Percentiles rank a stretch among this genome's conserved stretches.
Evolutionary conservation across 805 yeast genomes (phyloP).

Genomic region (Zygosaccharomyces kombuchaensis): DNA sequence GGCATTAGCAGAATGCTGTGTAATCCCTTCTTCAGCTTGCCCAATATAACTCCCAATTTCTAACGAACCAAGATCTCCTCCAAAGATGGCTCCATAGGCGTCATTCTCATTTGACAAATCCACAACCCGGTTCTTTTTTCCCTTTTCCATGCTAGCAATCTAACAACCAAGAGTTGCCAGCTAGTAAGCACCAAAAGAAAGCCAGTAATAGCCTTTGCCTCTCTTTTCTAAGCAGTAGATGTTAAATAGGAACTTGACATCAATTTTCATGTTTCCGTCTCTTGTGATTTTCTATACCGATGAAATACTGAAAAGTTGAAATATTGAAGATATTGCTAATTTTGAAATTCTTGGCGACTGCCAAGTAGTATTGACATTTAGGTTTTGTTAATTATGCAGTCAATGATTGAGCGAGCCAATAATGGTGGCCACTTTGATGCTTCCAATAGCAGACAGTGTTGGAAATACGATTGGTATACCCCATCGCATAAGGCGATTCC

Average conservation of each 20-base stretch:
- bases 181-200: background rate
- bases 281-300: background rate
- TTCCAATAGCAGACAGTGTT: conserved; percentile 21
- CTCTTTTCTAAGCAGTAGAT: background rate
- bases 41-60: conserved; percentile 33
- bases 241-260: background rate
- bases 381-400: conserved; percentile 9
- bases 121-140: conserved; percentile 8
- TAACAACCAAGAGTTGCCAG: conserved; percentile 5
- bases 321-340: background rate
- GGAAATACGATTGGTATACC: conserved; percentile 34
- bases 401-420: conserved; percentile 27
- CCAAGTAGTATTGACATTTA: too few species aligned
- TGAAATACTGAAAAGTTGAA: background rate
- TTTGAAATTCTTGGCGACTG: background rate
- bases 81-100: conserved; percentile 38
- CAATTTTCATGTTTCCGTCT: conserved; percentile 5
- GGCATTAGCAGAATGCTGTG: conserved; percentile 84
- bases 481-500: conserved; percentile 18
- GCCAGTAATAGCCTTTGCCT: background rate
- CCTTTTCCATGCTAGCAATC: conserved; percentile 2
- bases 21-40: conserved; percentile 41
- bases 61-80: conserved; percentile 36
- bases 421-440: conserved; percentile 16
- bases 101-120: conserved; percentile 37